Base-by-base conservation (phyloP, 73 alveolate genomes). In the Symbiodinium pilosum region DNA sequence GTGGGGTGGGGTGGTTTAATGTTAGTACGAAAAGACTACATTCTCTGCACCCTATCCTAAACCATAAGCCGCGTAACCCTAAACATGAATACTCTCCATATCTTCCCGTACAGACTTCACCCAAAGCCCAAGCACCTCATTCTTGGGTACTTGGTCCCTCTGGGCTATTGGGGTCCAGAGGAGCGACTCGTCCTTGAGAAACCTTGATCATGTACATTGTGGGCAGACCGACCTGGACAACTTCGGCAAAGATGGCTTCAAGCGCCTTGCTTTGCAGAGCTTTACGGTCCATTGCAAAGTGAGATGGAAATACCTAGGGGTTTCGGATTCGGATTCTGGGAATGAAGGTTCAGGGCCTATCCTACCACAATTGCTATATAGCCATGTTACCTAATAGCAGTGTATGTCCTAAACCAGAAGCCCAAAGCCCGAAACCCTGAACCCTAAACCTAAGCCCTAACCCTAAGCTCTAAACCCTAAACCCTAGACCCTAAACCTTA, bases 201-300 rank as follows among this genome's bases (percentile, higher is more conserved):
- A n/a, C n/a, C n/a, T n/a, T n/a, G n/a, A n/a, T n/a, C n/a, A 16
- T 47, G 16, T 47, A 51, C 28, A 2, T 16, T 51, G 59, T 47
- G 21, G 6, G 59, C 81, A 64, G 81, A 64, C 81, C 39, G 81
- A 64, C 54, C 39, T 86, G 93, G 93, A 86, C 41, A 18, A 26
- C 56, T 86, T 86, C 52, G 93, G 93, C 93, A 51, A 41, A 28
- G 83, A 86, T 86, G 93, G 93, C 56, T 51, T 51, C 93, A 86
- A 52, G 93, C 36, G 34, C 52, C 26, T 14, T 24, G n/a, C 34
- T 8, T 8, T 26, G 73, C 21, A 3, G 26, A 16, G 73, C 34
- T 56, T 16, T 56, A 26, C 36, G 75, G 38, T 6, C 26, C 26
- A 20, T 47, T 7, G 64, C 16, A 16, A 47, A 16, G 64, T 16